phyloP scores from a whole-genome alignment of 2,329 filamentous ascomycete species.

The Trichophaea hybrida region DNA sequence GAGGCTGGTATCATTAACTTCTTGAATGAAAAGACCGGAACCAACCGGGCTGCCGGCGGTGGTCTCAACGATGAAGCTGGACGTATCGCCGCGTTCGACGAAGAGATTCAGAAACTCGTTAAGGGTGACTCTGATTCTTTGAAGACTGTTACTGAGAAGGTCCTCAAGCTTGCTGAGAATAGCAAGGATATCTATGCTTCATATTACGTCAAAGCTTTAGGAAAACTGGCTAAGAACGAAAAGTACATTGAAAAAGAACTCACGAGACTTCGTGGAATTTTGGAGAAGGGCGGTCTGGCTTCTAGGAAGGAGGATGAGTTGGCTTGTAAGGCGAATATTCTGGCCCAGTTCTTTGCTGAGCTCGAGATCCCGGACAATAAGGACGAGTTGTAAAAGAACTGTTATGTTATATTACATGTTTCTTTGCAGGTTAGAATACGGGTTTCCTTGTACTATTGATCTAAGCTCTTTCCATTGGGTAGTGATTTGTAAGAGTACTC shows the following conservation, averaged over 20 bases:
- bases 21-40: slow-evolving; percentile 79
- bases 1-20: slow-evolving; percentile 66
- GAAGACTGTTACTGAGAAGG: slow-evolving; percentile 51
- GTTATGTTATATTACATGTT: background rate
- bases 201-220: slow-evolving; percentile 79
- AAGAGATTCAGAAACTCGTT: slow-evolving; percentile 55
- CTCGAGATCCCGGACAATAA: background rate
- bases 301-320: slow-evolving; percentile 22
- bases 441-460: background rate
- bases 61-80: slow-evolving; percentile 65
- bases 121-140: slow-evolving; percentile 45
- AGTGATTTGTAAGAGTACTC: too few species aligned
- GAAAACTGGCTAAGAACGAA: slow-evolving; percentile 46
- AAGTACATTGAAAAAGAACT: slow-evolving; percentile 78
- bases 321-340: slow-evolving; percentile 21
- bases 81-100: slow-evolving; percentile 65
- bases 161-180: slow-evolving; percentile 53
- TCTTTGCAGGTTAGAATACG: background rate
- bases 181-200: slow-evolving; percentile 70
- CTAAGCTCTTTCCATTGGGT: too few species aligned
- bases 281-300: slow-evolving; percentile 14
- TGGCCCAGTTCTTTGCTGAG: slow-evolving; percentile 16
- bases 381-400: slow-evolving; percentile 13
- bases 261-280: slow-evolving; percentile 37
- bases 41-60: slow-evolving; percentile 68